Evolutionary conservation across 164 flowering plant species (phyloP), one percentile per base, ranked within the genome.

Genomic region (Aristolochia fimbriata): DNA sequence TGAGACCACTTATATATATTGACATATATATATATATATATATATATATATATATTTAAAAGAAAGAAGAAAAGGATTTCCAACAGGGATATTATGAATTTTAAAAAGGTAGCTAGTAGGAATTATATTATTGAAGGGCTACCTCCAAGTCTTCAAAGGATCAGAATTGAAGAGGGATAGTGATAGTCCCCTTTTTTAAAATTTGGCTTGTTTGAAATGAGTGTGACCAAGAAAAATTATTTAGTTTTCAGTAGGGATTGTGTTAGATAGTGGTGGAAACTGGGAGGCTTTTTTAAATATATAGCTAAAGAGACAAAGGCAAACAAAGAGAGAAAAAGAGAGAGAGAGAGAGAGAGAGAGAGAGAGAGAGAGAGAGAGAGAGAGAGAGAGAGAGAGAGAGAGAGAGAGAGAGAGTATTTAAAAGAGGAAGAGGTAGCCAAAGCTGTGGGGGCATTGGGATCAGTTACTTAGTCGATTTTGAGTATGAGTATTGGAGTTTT

Each of bases 401-500:
- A n/a, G n/a, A n/a, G n/a, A n/a, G n/a, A n/a, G n/a, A n/a, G 15
- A 59, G 22, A 13, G 23, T 41, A 25, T 15, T 8, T 47, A 67
- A 59, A 68, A 60, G 47, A 65, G 12, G 43, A 37, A 37, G 30
- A 27, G 30, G 3, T 37, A 37, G 43, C 43, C 43, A 37, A 37
- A 37, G 43, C 43, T 37, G 43, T 49, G 62, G 51, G 20, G 56
- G 14, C 57, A 58, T 70, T 63, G 77, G 75, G 80, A 73, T 73
- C 65, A 62, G 70, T 70, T 59, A 41, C 70, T 66, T 59, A 71
- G 27, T 55, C 60, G 23, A 60, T 56, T 46, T 48, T 41, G 15
- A 61, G 31, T 23, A 21, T 8, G 30, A 11, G 16, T 47, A 47
- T 65, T 71, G 48, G 12, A 11, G 21, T 47, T 20, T 12, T 58